Base-by-base conservation (phyloP, 306 rosid genomes). In the Vigna hirtella region DNA sequence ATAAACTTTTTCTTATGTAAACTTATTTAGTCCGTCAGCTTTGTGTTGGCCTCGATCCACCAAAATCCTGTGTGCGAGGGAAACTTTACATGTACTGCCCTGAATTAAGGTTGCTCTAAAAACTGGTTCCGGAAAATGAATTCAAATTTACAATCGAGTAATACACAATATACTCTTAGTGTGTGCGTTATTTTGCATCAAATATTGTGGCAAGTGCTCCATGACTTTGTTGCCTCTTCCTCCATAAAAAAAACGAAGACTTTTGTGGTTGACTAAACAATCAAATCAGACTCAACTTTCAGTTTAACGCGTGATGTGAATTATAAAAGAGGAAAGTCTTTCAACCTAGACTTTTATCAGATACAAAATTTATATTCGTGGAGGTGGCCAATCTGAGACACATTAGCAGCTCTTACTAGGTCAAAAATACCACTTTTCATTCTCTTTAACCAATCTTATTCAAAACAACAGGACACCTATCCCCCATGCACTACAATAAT, bases 81-180 rank as follows among this genome's bases (percentile, higher is more conserved):
- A 3, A 30, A 30, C 4, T 30, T 4, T 30, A 30, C 34, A 3
- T 30, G 34, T 0, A 30, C 4, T 30, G 34, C 1, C 38, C 40
- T 58, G 4, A 58, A 12, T 24, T 58, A 24, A 12, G 36, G 63
- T 57, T 57, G 8, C 5, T 24, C 8, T 48, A 1, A 69, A 47
- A 43, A 24, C 12, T 42, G 1, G 15, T 13, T 68, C 13, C 4
- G 15, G 8, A 40, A 34, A 48, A 15, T 48, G 59, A 69, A 69
- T 69, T 69, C 26, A 69, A 14, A 24, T 48, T 68, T 68, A 26
- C 58, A 68, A 68, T 68, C 24, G 9, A 68, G 47, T 70, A 50
- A 70, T 51, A 50, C 5, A 28, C 48, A 52, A 52, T 34, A 51
- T 53, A 0, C 13, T 50, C 6, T 2, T 6, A 72, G 55, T 56